Percentiles rank a stretch among this genome's conserved stretches.
Evolutionary conservation across 148 eudicot genomes (phyloP).

Genomic region (Rhododendron williamsianum): DNA sequence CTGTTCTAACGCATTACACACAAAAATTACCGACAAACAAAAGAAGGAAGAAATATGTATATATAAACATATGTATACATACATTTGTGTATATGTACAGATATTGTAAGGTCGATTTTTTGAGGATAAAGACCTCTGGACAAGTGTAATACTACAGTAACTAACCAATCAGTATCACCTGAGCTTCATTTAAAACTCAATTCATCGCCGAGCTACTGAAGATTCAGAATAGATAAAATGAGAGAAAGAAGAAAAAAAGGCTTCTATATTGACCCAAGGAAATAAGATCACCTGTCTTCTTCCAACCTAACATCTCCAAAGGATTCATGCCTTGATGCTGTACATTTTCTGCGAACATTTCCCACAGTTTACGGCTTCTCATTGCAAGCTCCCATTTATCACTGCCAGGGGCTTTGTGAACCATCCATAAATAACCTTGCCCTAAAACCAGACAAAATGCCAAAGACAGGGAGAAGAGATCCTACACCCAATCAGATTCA

Average conservation of each 20-base stretch:
- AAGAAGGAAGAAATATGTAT: neutral
- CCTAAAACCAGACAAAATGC: conserved; percentile 43
- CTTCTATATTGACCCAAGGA: neutral
- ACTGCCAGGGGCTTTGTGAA: conserved; percentile 63
- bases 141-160: neutral
- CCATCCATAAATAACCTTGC: conserved; percentile 96
- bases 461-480: conserved; percentile 17
- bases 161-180: neutral
- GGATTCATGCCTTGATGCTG: conserved; percentile 67
- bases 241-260: neutral
- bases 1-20: neutral
- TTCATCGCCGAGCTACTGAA: neutral
- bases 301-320: conserved; percentile 68
- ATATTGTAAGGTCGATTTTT: neutral
- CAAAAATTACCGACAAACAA: neutral
- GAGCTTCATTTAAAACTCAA: conserved; percentile 1
- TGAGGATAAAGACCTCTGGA: neutral
- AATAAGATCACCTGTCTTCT: conserved; percentile 62
- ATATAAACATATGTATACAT: too few relatives aligned
- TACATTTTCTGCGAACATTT: conserved; percentile 45
- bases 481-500: conserved; percentile 16
- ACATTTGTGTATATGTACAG: too few relatives aligned
- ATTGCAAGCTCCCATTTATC: conserved; percentile 70
- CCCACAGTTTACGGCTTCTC: conserved; percentile 86
- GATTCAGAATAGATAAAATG: neutral